Base-by-base conservation (phyloP, 2,329 filamentous ascomycete species). In the Fusarium decemcellulare region DNA sequence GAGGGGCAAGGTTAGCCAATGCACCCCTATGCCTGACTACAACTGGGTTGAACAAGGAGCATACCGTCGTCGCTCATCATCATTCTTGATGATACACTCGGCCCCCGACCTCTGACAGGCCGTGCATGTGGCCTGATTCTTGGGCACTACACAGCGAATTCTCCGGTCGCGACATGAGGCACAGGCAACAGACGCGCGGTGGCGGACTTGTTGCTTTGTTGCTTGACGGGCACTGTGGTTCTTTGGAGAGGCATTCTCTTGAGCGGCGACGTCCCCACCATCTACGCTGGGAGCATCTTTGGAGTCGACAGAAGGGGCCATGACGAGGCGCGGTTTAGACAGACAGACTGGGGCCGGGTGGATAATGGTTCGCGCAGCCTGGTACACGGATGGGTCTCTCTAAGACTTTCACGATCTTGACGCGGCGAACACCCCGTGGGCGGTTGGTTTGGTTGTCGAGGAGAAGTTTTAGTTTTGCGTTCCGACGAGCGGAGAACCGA, bases 11-110 rank as follows among this genome's bases (percentile, higher is more conserved):
- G 60, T 61, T 4, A 70, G 68, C 27, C 58, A 56, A 27, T 27
- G 14, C 30, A 23, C 16, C 16, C 23, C 12, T 14, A 12, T 8
- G 27, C 14, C 12, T 23, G 40, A 40, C 15, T 37, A 29, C 5
- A 12, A 27, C n/a, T 9, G 47, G 30, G 10, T 32, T 7, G 16
- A 23, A 15, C 27, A 32, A 46, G 30, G 44, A 36, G 8, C 81
- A 42, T 72, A 87, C 86, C 85, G 80, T 75, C 86, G 77, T 43
- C 86, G 78, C 73, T 88, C 86, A 73, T 88, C 86, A 63, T 88
- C 86, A 67, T 88, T 86, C 70, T 85, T 87, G 71, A 88, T 88
- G 57, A 88, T 77, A 67, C 86, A 88, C 48, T 84, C 79, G 11
- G 83, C 81, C 15, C 84, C 85, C 3, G 83, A 81, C 58, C 84